Percentiles rank a stretch among this genome's conserved stretches.
Evolutionary conservation across 2,329 filamentous ascomycete species (phyloP).

Genomic region (Trichoderma asperellum): DNA sequence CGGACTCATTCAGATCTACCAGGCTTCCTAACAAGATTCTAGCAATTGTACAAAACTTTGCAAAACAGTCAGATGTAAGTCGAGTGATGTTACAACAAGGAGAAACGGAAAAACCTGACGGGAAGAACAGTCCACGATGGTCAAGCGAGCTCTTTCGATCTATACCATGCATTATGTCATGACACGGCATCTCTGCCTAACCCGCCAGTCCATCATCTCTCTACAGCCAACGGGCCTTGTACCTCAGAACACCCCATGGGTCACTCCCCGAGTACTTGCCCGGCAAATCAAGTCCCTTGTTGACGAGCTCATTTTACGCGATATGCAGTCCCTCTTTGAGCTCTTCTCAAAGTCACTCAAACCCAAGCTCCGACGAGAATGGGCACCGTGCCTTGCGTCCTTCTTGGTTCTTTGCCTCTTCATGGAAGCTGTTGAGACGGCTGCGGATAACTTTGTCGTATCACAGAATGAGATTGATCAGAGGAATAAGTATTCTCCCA

Average conservation of each 20-base stretch:
- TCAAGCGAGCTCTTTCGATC: conserved; percentile 57
- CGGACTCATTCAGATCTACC: conserved; percentile 51
- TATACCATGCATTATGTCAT: conserved; percentile 63
- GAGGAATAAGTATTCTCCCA: conserved; percentile 43
- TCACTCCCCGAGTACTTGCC: conserved; percentile 59
- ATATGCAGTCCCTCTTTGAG: conserved; percentile 57
- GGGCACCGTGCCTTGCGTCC: conserved; percentile 60
- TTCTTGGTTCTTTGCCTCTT: conserved; percentile 62
- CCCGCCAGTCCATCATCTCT: conserved; percentile 47
- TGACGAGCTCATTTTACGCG: conserved; percentile 57
- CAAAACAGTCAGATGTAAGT: conserved; percentile 50
- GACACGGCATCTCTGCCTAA: conserved; percentile 58
- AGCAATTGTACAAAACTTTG: conserved; percentile 53
- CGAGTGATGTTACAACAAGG: not conserved
- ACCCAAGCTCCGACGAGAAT: conserved; percentile 56
- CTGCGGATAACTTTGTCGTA: conserved; percentile 56
- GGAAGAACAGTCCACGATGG: conserved; percentile 50
- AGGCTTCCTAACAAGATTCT: conserved; percentile 53
- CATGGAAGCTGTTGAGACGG: conserved; percentile 61
- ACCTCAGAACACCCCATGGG: conserved; percentile 48
- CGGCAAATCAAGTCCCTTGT: conserved; percentile 61
- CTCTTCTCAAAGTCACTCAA: conserved; percentile 58
- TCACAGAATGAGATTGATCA: conserved; percentile 55
- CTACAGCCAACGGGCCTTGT: conserved; percentile 50
- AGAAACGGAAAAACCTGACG: not conserved